Evolutionary conservation across 768 basidiomycete species (phyloP), one percentile per base, ranked within the genome.

Genomic region (Russula virescens): DNA sequence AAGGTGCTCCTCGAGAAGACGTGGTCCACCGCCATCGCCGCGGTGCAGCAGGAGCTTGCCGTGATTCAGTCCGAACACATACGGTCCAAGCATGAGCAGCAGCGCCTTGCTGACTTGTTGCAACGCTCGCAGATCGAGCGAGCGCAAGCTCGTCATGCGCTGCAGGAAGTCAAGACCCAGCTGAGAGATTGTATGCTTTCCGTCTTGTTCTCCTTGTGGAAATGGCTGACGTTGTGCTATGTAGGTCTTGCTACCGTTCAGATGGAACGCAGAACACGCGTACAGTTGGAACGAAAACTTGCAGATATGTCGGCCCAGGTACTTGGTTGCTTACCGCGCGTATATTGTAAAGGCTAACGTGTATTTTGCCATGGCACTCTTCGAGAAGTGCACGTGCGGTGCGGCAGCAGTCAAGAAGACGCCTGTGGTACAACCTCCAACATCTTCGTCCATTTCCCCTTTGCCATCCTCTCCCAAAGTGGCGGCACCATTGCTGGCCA

Each of bases 1-100:
- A 66, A 66, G 34, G 40, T 21, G 2, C 61, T 66, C 23, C 57
- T 66, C 42, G 65, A 66, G 43, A 42, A 66, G 62, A 55, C 65
- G 14, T 66, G 65, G 65, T 53, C 48, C 5, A 55, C 62, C 0
- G 53, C 65, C 4, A 55, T 66, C 21, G 48, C 50, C 21, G 48
- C 53, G 0, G 62, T 64, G 14, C 62, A 63, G 28, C 45, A 25
- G 10, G 62, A 66, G 21, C 35, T 66, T 21, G 23, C 52, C 48
- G 48, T 16, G 3, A 19, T 65, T 21, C 21, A 58, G 5, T 45
- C 56, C 2, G 61, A 63, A 6, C 45, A 48, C 1, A 14, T 23
- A 10, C 61, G 51, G 19, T 28, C 26, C 2, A 0, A 13, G 31
- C 50, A 23, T 19, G 61, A 65, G 42, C 62, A 55, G 28, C 26